A percentile compares a stretch with the other conserved stretches of the same genome.
phyloP scores from a whole-genome alignment of 1,139 yeast genomes.

The Lodderomyces parapsilosis region DNA sequence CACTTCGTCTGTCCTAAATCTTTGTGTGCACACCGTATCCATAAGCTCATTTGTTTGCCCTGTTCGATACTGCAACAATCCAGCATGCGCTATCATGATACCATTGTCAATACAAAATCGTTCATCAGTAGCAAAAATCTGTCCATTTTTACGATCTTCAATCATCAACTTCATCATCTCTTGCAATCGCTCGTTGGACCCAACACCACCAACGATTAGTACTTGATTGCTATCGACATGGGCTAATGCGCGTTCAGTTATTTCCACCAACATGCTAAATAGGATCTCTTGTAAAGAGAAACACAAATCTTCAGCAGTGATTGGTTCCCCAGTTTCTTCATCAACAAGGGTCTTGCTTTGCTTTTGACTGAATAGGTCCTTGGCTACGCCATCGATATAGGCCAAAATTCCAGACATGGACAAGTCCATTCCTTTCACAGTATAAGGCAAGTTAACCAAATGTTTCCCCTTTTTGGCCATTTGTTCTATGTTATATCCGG shows the following conservation, averaged over 20 bases:
- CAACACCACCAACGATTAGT: constrained; percentile 96
- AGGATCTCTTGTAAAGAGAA: constrained; percentile 89
- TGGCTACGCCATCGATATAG: constrained; percentile 75
- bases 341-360: constrained; percentile 47
- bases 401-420: constrained; percentile 96
- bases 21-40: constrained; percentile 86
- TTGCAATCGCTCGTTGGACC: constrained; percentile 87
- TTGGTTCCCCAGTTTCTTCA: constrained; percentile 52
- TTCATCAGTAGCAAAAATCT: constrained; percentile 91
- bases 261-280: constrained; percentile 95
- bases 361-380: constrained; percentile 55
- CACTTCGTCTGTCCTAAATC: constrained; percentile 93
- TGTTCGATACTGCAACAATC: constrained; percentile 79
- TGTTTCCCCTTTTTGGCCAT: constrained; percentile 75
- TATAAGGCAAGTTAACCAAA: constrained; percentile 81
- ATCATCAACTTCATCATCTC: constrained; percentile 97
- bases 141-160: constrained; percentile 74
- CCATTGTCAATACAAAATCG: constrained; percentile 97
- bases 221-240: constrained; percentile 91
- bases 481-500: constrained; percentile 96
- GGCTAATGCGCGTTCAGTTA: constrained; percentile 98
- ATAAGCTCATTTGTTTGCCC: constrained; percentile 63
- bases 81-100: constrained; percentile 99
- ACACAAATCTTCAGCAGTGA: constrained; percentile 86
- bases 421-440: constrained; percentile 97